These are phyloP conservation scores for Begonia peltatifolia DNA, from an alignment of 306 rosid species.

Conservation along the genomic window DNA sequence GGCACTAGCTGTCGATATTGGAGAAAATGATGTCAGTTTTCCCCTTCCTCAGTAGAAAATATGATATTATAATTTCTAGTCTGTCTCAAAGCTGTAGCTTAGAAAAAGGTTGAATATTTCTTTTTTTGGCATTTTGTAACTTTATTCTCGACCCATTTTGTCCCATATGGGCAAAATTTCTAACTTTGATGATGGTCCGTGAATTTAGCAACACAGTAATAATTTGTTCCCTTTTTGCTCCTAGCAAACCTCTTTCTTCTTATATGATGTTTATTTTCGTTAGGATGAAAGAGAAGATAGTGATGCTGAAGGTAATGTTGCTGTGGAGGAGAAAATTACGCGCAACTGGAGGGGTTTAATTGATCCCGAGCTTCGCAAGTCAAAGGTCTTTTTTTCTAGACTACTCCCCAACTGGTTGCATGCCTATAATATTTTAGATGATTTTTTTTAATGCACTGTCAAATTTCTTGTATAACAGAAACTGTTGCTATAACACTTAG, in stretches of 20 bases:
- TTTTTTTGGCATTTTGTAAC: too few relatives aligned
- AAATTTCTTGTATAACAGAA: too few relatives aligned
- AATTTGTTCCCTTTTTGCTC: not conserved
- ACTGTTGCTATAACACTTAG: too few relatives aligned
- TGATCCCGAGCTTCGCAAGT: constrained; percentile 52
- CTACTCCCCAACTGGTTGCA: too few relatives aligned
- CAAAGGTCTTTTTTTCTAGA: constrained; percentile 36
- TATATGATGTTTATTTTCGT: constrained; percentile 7
- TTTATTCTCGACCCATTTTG: too few relatives aligned
- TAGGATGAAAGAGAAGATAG: constrained; percentile 67
- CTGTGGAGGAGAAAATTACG: constrained; percentile 41
- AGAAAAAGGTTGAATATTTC: too few relatives aligned
- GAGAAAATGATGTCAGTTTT: constrained; percentile 79
- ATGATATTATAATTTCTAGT: not conserved
- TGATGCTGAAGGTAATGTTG: constrained; percentile 43
- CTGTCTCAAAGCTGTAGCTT: not conserved
- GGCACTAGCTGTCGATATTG: constrained; percentile 87
- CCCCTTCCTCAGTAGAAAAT: not conserved
- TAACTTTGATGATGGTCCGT: too few relatives aligned
- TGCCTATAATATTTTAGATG: too few relatives aligned
- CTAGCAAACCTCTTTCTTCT: not conserved
- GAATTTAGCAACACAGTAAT: too few relatives aligned
- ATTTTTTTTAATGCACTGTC: too few relatives aligned
- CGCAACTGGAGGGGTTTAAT: constrained; percentile 90
- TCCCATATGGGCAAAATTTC: too few relatives aligned